phyloP scores from a whole-genome alignment of 192 early-diverging fungal genomes.

The Gigaspora rosea region DNA sequence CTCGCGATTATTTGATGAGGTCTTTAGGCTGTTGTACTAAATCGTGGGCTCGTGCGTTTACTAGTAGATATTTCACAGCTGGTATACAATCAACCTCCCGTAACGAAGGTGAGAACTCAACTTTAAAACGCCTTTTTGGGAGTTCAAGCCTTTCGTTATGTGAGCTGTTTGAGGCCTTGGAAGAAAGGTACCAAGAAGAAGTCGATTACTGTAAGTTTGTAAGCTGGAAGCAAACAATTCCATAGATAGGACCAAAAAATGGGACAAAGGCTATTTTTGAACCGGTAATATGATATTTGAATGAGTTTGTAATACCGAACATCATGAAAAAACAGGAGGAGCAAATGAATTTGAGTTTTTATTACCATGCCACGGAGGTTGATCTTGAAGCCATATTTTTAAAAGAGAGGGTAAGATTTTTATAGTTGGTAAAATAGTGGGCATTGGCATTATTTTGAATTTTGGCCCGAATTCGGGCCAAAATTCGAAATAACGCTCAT shows the following conservation, averaged over 20 bases:
- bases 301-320: neutral
- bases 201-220: neutral
- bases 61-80: neutral
- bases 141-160: neutral
- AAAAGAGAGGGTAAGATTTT: neutral
- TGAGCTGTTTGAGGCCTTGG: neutral
- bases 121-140: neutral
- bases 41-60: neutral
- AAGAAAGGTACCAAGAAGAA: neutral
- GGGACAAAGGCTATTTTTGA: neutral
- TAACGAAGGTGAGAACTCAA: neutral
- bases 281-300: neutral
- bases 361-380: neutral
- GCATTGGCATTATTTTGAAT: no score
- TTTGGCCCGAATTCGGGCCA: no score
- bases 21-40: neutral
- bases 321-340: neutral
- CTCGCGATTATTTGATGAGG: neutral
- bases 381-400: neutral
- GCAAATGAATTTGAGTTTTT: neutral
- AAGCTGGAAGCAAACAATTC: neutral
- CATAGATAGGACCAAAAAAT: neutral
- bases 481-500: no score
- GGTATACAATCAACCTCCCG: neutral
- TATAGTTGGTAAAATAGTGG: neutral